Base-by-base conservation (phyloP, 495 filamentous ascomycete genomes). In the Parathielavia appendiculata region DNA sequence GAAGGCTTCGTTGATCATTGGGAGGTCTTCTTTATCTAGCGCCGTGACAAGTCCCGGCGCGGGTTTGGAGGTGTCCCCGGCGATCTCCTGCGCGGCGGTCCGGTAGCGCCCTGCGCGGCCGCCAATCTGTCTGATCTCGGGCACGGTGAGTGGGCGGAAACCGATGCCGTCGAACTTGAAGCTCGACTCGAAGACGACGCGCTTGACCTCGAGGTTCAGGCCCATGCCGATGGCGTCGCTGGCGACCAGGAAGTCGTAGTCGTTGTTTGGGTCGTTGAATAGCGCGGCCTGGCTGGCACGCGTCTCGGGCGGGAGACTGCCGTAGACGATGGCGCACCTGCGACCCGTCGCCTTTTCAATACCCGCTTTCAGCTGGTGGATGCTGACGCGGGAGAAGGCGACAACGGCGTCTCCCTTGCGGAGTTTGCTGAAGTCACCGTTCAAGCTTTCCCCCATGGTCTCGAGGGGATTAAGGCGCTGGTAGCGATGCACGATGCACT, bases 201-300 rank as follows among this genome's bases (percentile, higher is more conserved):
- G 88, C 65, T 90, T 95, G 73, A 93, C 87, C 67, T 89, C 91
- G 75, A 99, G 67, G 71, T 99, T 99, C 34, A 99, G 73, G 1
- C 93, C 93, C 93, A 99, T 99, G 22, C 93, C 93, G 61, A 99
- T 90, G 22, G 93, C 93, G 70, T 99, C 93, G 63, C 91, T 96
- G 16, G 93, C 93, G 26, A 92, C 90, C 5, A 99, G 77, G 60
- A 86, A 91, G 63, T 99, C 91, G 69, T 96, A 99, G 39, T 95
- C 92, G 71, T 89, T 97, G 66, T 93, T 74, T 0, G 88, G 90
- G 61, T 97, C 89, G 64, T 98, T 98, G 77, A 98, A 98, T 3
- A 96, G 79, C 23, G 78, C 80, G 8, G 93, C 93, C 73, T 99
- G 93, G 65, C 91, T 85, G 12, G 88, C 90, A 56, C 95, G 81